Percentiles rank a stretch among this genome's conserved stretches.
phyloP scores from a whole-genome alignment of 176 grass and related monocot species.

The Oryza officinalis region DNA sequence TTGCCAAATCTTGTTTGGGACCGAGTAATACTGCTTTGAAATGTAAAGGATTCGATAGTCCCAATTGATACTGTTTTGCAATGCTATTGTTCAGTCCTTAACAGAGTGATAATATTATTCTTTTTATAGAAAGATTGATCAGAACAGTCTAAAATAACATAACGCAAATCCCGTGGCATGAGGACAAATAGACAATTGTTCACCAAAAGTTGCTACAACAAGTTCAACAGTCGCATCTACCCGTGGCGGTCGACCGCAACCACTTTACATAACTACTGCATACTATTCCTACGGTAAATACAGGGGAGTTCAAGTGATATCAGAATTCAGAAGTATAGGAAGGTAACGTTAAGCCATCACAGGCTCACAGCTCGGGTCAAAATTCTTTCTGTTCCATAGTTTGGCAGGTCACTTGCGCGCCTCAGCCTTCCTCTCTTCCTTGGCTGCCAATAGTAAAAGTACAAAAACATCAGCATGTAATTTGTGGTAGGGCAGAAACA shows the following conservation, averaged over 20 bases:
- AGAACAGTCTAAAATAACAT: not conserved
- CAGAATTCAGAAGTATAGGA: not conserved
- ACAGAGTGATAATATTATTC: too few species aligned
- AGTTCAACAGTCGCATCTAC: not conserved
- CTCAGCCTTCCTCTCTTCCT: constrained; percentile 66
- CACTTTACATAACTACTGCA: not conserved
- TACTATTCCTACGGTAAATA: constrained; percentile 12
- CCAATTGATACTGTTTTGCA: too few species aligned
- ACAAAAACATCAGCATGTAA: constrained; percentile 8
- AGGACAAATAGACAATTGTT: not conserved
- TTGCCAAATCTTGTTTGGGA: not conserved
- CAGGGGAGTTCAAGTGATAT: not conserved
- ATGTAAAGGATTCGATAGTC: too few species aligned
- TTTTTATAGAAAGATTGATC: too few species aligned
- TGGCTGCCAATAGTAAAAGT: constrained; percentile 55
- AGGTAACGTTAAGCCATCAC: not conserved
- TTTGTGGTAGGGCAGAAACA: not conserved
- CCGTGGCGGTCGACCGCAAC: not conserved
- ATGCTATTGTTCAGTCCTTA: not conserved
- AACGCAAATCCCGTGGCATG: not conserved
- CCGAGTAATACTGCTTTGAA: not conserved
- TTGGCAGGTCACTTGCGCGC: constrained; percentile 47
- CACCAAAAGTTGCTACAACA: not conserved
- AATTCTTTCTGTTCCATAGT: not conserved
- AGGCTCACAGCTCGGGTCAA: not conserved